A percentile compares a stretch with the other conserved stretches of the same genome.
Evolutionary conservation across 176 grass and related monocot genomes (phyloP).

Genomic region (Zoysia japonica): DNA sequence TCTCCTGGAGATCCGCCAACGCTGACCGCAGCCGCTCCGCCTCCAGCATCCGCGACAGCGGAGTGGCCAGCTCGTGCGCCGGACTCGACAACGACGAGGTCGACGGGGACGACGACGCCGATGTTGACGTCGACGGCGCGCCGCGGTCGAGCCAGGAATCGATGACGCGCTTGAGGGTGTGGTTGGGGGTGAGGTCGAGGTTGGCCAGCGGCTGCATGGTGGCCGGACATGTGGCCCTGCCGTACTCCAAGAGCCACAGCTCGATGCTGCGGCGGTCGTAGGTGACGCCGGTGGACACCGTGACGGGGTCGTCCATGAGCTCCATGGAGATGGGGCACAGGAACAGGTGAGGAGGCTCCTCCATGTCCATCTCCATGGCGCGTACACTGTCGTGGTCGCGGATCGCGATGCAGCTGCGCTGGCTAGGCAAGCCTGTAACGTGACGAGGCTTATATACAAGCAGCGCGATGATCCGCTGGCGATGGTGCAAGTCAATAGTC

Average conservation of each 20-base stretch:
- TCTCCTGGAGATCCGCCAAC: conserved; percentile 46
- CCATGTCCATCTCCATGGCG: conserved; percentile 22
- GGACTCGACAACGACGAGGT: conserved; percentile 42
- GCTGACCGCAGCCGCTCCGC: conserved; percentile 45
- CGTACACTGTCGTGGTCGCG: not conserved
- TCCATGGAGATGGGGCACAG: conserved; percentile 93
- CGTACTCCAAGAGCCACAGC: conserved; percentile 70
- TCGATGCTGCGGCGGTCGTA: conserved; percentile 88
- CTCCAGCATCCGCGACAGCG: conserved; percentile 41
- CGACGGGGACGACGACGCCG: conserved; percentile 34
- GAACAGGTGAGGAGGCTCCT: conserved; percentile 59
- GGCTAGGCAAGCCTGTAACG: conserved; percentile 22
- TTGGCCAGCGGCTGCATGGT: conserved; percentile 74
- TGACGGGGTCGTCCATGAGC: conserved; percentile 89
- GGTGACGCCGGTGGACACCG: conserved; percentile 74
- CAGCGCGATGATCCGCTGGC: conserved; percentile 1
- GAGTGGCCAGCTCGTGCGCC: conserved; percentile 14
- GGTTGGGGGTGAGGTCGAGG: conserved; percentile 83
- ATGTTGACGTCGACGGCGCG: conserved; percentile 9
- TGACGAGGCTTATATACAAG: conserved; percentile 16
- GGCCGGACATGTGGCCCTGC: conserved; percentile 67
- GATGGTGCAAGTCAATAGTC: conserved; percentile 47
- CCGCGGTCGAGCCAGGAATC: conserved; percentile 52
- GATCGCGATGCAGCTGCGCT: conserved; percentile 27
- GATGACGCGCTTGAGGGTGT: conserved; percentile 84